Percentiles rank a stretch among this genome's conserved stretches.
Conservation (phyloP, 371 early-diverging fungal species). For the Mortierella sp. region DNA sequence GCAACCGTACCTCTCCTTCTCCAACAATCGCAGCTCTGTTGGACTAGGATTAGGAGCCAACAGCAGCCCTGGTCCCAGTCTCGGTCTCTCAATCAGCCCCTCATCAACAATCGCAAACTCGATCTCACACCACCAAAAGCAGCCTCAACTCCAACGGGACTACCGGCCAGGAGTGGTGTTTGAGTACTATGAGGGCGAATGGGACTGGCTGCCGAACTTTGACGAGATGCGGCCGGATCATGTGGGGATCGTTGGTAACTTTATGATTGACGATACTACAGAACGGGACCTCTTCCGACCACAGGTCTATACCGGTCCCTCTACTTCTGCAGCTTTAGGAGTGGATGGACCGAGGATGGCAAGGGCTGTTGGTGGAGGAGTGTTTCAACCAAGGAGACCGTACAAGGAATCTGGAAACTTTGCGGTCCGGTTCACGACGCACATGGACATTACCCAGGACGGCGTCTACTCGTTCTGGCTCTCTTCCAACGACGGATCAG, state of each 20-base stretch:
- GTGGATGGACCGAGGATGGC: too few species aligned
- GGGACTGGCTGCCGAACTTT: conserved; percentile 58
- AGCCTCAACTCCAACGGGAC: conserved; percentile 35
- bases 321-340: neutral
- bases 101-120: neutral
- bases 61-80: neutral
- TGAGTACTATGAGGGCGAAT: conserved; percentile 55
- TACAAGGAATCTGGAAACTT: conserved; percentile 57
- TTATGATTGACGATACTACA: conserved; percentile 55
- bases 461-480: conserved; percentile 61
- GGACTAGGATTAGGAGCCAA: neutral
- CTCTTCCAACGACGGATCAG: conserved; percentile 60
- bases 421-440: conserved; percentile 61
- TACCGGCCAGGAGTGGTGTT: conserved; percentile 50
- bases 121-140: conserved; percentile 3
- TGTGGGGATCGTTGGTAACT: conserved; percentile 53
- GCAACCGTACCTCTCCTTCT: conserved; percentile 11
- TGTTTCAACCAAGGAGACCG: conserved; percentile 15
- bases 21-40: neutral
- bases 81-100: neutral
- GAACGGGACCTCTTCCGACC: conserved; percentile 44
- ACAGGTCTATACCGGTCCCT: neutral
- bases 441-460: conserved; percentile 59
- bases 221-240: conserved; percentile 54
- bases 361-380: neutral